Base-by-base conservation (phyloP, 2,329 filamentous ascomycete species). In the Alternaria conjuncta region DNA sequence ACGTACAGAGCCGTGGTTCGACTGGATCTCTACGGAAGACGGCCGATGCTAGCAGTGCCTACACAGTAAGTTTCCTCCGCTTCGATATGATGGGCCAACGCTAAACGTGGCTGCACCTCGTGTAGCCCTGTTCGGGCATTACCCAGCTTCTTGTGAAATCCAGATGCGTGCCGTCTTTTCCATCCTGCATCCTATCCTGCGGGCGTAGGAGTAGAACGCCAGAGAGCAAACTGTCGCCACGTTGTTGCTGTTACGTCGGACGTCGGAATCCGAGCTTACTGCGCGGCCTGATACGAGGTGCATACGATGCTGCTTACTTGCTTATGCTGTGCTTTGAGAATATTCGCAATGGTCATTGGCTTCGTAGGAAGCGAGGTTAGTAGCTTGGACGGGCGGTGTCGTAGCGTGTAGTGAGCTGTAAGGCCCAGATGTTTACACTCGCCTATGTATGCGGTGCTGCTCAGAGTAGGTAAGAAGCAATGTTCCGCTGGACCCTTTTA, bases 291-390 rank as follows among this genome's bases (percentile, higher is more conserved):
- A 57, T 50, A 57, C 55, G 30, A 57, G 44, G 21, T 43, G 44
- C 44, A 58, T 51, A 20, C 23, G 26, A 13, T 56, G 49, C n/a
- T 45, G 49, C 49, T 13, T 53, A 32, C 43, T 56, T 56, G 54
- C 41, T 41, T 53, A 44, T 56, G 45, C 55, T 9, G 55, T 50
- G 21, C 32, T 30, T 25, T 21, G 23, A 44, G 41, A 13, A 58
- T 43, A 15, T 23, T 25, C 32, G 21, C 20, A 32, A 41, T 13
- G n/a, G 23, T 23, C 12, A 26, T 49, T 49, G 47, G 59, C 53
- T 18, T 13, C 9, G 32, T 21, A 25, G 32, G 43, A 25, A 21
- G 18, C 12, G 15, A 28, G 18, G 13, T 15, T 23, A 11, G 32
- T 23, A 44, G 25, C 23, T 18, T 50, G 32, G 11, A 32, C 25